Evolutionary conservation across 2,329 filamentous ascomycete species (phyloP).

Genomic region (Apiospora malaysiana): DNA sequence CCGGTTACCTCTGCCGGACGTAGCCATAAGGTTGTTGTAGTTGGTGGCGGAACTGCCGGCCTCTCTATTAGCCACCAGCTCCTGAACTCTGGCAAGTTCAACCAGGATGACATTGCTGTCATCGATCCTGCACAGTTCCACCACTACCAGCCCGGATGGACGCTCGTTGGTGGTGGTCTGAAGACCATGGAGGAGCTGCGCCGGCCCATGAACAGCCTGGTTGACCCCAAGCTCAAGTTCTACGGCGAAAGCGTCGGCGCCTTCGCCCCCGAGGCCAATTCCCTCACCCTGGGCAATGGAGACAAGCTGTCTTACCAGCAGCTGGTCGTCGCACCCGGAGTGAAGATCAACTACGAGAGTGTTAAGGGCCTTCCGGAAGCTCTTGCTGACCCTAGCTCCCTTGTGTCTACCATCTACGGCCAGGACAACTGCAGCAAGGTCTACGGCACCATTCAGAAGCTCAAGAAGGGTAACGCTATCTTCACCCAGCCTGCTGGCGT

Average conservation of each 20-base stretch:
- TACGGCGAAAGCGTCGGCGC: constrained; percentile 41
- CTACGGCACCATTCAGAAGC: constrained; percentile 42
- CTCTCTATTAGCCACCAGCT: constrained; percentile 72
- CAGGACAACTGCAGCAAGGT: constrained; percentile 43
- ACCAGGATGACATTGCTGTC: constrained; percentile 43
- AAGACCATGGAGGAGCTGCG: constrained; percentile 37
- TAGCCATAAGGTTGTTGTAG: constrained; percentile 68
- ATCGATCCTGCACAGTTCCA: constrained; percentile 42
- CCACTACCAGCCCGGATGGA: constrained; percentile 47
- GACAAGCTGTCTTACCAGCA: constrained; percentile 45
- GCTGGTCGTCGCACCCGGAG: constrained; percentile 44
- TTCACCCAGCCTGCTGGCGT: constrained; percentile 46
- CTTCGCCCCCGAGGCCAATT: constrained; percentile 44
- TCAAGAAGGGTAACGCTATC: constrained; percentile 44
- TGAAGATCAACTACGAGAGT: constrained; percentile 43
- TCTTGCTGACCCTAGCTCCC: constrained; percentile 39
- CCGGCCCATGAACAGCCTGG: constrained; percentile 37
- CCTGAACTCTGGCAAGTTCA: constrained; percentile 44
- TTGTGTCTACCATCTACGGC: constrained; percentile 46
- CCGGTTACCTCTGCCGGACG: constrained; percentile 41
- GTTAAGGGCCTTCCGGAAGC: constrained; percentile 43
- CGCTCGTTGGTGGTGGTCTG: constrained; percentile 44
- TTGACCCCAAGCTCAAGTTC: constrained; percentile 42
- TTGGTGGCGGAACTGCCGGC: constrained; percentile 72
- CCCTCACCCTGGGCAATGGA: constrained; percentile 42